Evolutionary conservation across 441 rosid genomes (phyloP), one percentile per base, ranked within the genome.

Genomic region (Erodium moschatum): DNA sequence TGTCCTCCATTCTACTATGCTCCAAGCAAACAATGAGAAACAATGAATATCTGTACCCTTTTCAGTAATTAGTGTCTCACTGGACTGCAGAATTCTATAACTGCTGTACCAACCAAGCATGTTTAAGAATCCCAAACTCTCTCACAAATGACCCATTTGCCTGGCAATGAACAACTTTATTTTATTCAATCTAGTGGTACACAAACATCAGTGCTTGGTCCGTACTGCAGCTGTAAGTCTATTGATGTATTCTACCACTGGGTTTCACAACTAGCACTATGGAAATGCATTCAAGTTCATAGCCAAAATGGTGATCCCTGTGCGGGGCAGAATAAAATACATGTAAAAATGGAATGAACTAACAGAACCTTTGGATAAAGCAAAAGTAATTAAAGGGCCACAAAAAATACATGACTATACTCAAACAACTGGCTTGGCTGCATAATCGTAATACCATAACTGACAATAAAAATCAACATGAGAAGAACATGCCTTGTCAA

Each of bases 401-500:
- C 29, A 19, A 67, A 20, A 20, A 11, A 38, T 6, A 33, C 52
- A 66, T 42, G 15, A 19, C n/a, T 21, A 16, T 4, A 24, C 3
- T 27, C 13, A 27, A 24, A 8, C 65, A 20, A 63, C 33, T 40
- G 6, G 40, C 40, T 29, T 24, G 31, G 7, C 38, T 63, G 20
- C 46, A 44, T 0, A 38, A 10, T 61, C 29, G 60, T 6, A 19
- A 7, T 18, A 31, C 9, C 50, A 66, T 68, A 16, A 64, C 10
- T 18, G 9, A 27, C 27, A 71, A 67, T 65, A 44, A 60, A 48
- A 27, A 27, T 56, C 33, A 71, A 31, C 16, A 20, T 15, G 48
- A 56, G 58, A 60, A 70, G 46, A 65, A 72, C 85, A 72, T 84
- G 79, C 98, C 96, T 87, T 75, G 79, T 91, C 89, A 67, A 91